Evolutionary conservation across 2,329 filamentous ascomycete species (phyloP), one percentile per base, ranked within the genome.

Genomic region (Sporothrix mexicana): DNA sequence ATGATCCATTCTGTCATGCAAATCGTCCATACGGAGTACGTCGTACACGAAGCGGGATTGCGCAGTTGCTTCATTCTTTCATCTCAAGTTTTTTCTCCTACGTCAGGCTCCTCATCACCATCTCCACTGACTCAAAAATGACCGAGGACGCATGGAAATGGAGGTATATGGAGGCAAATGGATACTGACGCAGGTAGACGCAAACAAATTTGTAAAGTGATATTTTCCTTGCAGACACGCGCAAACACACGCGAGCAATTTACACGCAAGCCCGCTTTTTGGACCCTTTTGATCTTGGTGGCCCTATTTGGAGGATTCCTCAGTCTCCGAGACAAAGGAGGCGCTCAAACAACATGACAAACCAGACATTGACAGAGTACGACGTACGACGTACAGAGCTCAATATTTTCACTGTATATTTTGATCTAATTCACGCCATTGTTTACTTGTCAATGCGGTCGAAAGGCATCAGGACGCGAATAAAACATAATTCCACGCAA

Each of bases 111-210:
- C 41, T 45, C 59, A 41, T 66, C 61, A 17, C 61, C 41, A 66
- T 66, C n/a, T 47, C 20, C 61, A 66, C 41, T 47, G 61, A 66
- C n/a, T 47, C 61, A 47, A 66, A 47, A 66, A 62, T 43, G 15
- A 62, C 59, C 30, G 59, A 62, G 36, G 45, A 64, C 7, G 53
- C 53, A 57, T 7, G 23, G 4, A 64, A 20, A 43, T 23, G 59
- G 30, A 41, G 59, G 59, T n/a, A 8, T 23, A 64, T 57, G 23
- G 55, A 41, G 59, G 59, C 59, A 41, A 45, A 64, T 30, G 55
- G 55, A 49, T 49, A 57, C 53, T 13, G 15, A 57, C 53, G 53
- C 53, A 57, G 9, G 47, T 17, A 30, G 7, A 57, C 20, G 23
- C 12, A 20, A 57, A 57, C 53, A 36, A 6, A 36, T 36, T 36